Base-by-base conservation (phyloP, 2,329 filamentous ascomycete genomes). In the Allantophomopsis lycopodina region DNA sequence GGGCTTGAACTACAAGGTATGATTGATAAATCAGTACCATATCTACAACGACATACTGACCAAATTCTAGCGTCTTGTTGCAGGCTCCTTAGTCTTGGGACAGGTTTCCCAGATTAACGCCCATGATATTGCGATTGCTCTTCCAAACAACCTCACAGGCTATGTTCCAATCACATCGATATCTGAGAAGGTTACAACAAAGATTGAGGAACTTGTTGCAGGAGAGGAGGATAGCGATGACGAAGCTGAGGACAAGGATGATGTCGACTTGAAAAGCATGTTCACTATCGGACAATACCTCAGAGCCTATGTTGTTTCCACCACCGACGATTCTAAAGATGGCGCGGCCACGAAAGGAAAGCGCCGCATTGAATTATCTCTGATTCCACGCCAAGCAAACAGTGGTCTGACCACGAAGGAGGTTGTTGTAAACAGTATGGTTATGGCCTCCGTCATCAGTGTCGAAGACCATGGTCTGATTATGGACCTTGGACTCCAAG, bases 401-500 rank as follows among this genome's bases (percentile, higher is more conserved):
- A 71, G 72, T 2, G 80, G 83, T 1, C 65, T 98, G 16, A 66
- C 72, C 3, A 71, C 75, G 48, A 75, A 81, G 32, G 85, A 86
- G 50, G 60, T 95, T 8, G 76, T 91, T 8, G 61, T 71, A 32
- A 81, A 94, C 53, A 71, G 68, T 47, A 87, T 83, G 35, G 65
- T 96, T 15, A 93, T 96, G 70, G 89, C 87, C 2, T 81, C 87
- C 0, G 79, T 98, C 18, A 62, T 73, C 38, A 98, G 89, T 59
- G 81, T 93, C n/a, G 89, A 98, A 60, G 93, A 98, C 51, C 88
- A 94, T 54, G 91, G 91, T 45, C 72, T 91, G 42, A 75, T 96
- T 41, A 94, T 98, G 86, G 86, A 95, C 50, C 62, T 96, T 31
- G 86, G 86, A 14, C 65, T 96, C 6, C 68, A 77, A 30, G 74